These are phyloP conservation scores for Penicillium flavigenum DNA, from an alignment of 495 filamentous ascomycete genomes.

Conservation along the genomic window DNA sequence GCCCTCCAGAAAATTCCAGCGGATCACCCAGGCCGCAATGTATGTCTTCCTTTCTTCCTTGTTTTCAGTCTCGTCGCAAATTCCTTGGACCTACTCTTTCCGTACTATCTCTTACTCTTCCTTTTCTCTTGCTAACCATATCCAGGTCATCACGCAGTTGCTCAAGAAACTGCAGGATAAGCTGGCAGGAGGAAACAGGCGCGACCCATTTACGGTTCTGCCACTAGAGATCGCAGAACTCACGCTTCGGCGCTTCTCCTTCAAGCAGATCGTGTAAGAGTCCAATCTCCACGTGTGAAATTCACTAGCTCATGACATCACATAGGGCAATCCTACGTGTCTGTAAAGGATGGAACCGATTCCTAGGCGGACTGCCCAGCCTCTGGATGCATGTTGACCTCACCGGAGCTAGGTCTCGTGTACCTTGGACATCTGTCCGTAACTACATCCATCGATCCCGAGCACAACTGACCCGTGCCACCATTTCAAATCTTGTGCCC, in stretches of 20 bases:
- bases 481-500: slow-evolving; percentile 34
- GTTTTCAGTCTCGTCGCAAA: neutral
- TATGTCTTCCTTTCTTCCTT: slow-evolving; percentile 23
- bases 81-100: neutral
- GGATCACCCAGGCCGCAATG: slow-evolving; percentile 45
- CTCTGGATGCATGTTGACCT: slow-evolving; percentile 57
- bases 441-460: slow-evolving; percentile 46
- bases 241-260: slow-evolving; percentile 46
- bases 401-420: slow-evolving; percentile 38
- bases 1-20: slow-evolving; percentile 51
- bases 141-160: slow-evolving; percentile 26
- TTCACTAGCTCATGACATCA: neutral
- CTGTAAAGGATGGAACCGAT: slow-evolving; percentile 51
- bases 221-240: slow-evolving; percentile 51
- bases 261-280: slow-evolving; percentile 52
- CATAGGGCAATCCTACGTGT: slow-evolving; percentile 51
- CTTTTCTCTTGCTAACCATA: neutral
- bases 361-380: slow-evolving; percentile 41
- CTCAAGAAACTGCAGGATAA: slow-evolving; percentile 47
- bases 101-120: too few relatives aligned
- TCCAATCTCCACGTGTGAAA: neutral
- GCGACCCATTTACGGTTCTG: slow-evolving; percentile 49
- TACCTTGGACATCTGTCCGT: slow-evolving; percentile 40
- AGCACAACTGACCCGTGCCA: slow-evolving; percentile 40
- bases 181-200: slow-evolving; percentile 39